Base-by-base conservation (phyloP, 306 rosid genomes). In the Dicorynia guianensis region DNA sequence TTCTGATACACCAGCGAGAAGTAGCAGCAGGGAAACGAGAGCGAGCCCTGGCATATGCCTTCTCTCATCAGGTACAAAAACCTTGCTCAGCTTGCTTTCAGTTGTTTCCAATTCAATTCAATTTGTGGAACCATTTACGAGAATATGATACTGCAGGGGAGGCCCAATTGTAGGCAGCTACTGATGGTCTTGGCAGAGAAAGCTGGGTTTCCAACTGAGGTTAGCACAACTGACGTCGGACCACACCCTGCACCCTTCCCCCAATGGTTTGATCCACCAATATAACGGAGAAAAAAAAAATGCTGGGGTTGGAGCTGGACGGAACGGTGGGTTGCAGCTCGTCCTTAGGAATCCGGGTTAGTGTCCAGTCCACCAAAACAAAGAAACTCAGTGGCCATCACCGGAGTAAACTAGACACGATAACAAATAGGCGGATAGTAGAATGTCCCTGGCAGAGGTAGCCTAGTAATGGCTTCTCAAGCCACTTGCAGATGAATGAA, bases 291-390 rank as follows among this genome's bases (percentile, higher is more conserved):
- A n/a, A n/a, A n/a, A n/a, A n/a, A n/a, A n/a, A n/a, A n/a, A n/a
- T n/a, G n/a, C n/a, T n/a, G 93, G 93, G 96, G 97, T 53, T 93
- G 97, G 97, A 90, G 96, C 80, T 92, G 96, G 97, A 82, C 42
- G 36, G 96, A 89, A 58, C 91, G 97, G 5, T 89, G 97, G 96
- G 87, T 92, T 6, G 91, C 97, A 0, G 97, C 92, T 6, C 90
- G 96, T n/a, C 97, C 97, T 13, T 90, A 93, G 92, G 96, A 90
- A 79, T 87, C 30, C 85, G 92, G 61, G 83, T 85, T 66, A 76
- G 57, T 25, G 67, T 78, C 70, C 81, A 83, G 2, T 25, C 92
- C 52, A 62, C 85, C 8, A 81, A 74, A 48, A 65, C 87, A 48
- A 87, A 79, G 84, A 89, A 88, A 81, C 72, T 66, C 52, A 82